Base-by-base conservation (phyloP, 495 filamentous ascomycete genomes). In the Poronia punctata region DNA sequence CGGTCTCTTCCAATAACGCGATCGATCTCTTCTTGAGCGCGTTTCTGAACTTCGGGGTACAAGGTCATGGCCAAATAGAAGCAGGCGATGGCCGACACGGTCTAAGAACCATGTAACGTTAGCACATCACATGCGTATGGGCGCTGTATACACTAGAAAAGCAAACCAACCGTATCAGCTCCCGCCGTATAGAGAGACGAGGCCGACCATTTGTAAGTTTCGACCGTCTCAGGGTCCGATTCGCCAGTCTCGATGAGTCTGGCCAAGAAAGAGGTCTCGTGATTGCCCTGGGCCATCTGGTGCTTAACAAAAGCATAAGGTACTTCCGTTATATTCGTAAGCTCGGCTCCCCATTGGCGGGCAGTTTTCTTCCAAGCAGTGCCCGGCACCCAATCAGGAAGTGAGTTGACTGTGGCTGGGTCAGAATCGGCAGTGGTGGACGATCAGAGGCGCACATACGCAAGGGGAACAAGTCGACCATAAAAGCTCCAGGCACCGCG, bases 11-110 rank as follows among this genome's bases (percentile, higher is more conserved):
- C 72, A 12, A 77, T 59, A 5, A 75, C 67, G 10, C 51, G 46
- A 46, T 78, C 72, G 10, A 79, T 53, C 43, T 78, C 74, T 36
- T 67, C 67, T 35, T 76, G 74, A 5, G 46, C 57, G n/a, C 40
- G 46, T 25, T 23, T 36, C 29, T 57, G 54, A 16, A 53, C 48
- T 9, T 59, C 48, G 5, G 57, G 57, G 32, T 42, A 71, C 3
- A 72, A 20, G 0, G 50, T 57, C 64, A 81, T 65, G 7, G 74
- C 76, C 12, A 79, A 60, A 19, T 74, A 65, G 35, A 74, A 75
- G 18, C 53, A 47, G 10, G 33, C 42, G 1, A 71, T 23, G 1
- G 66, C 38, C 0, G 64, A 60, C 7, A 67, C 62, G 6, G 56
- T 59, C 57, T 58, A 37, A 2, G 24, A 3, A 47, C 18, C 8